Evolutionary conservation across 192 early-diverging fungal species (phyloP), one percentile per base, ranked within the genome.

Genomic region (Rhizoclosmatium globosum): DNA sequence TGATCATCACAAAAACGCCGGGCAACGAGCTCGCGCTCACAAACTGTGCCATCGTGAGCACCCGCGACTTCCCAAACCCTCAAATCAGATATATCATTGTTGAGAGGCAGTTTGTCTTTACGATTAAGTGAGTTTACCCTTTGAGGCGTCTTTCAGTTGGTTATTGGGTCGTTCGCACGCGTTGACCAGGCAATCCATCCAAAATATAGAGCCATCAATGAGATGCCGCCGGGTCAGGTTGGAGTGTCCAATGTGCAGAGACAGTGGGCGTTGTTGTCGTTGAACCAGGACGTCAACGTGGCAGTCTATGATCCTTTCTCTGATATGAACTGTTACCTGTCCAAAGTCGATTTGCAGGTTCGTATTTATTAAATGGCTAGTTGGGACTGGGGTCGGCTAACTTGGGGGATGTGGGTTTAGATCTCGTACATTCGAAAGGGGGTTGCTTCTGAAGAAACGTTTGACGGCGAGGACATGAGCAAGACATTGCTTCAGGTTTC

Each of bases 31-130:
- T 74, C 61, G 90, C 90, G 31, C 72, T 85, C 62, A 94, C 92
- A 13, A 99, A 99, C 85, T 87, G 87, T 77, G 85, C 96, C n/a
- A 91, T 90, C 50, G 86, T 95, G 19, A 91, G 86, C 82, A 83
- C 90, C 15, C 80, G 88, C 39, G 93, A 95, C 79, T 93, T 98
- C 74, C 31, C 31, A 31, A 84, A 92, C 47, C 85, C 90, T 13
- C 79, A 80, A 31, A 86, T 88, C 31, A 88, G 86, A 53, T 95
- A 96, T 80, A 87, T 96, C 39, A 74, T 92, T 21, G 85, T 98
- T 67, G 92, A 97, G 72, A 90, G 92, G 50, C 83, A 89, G 70
- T 95, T 87, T 82, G 91, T 94, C 4, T 97, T 99, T 77, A 93
- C 93, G 38, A 85, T 97, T 67, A 86, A 84, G 94, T 94, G 82